Base-by-base conservation (phyloP, 768 basidiomycete genomes). In the Leccinum longicurvipes region DNA sequence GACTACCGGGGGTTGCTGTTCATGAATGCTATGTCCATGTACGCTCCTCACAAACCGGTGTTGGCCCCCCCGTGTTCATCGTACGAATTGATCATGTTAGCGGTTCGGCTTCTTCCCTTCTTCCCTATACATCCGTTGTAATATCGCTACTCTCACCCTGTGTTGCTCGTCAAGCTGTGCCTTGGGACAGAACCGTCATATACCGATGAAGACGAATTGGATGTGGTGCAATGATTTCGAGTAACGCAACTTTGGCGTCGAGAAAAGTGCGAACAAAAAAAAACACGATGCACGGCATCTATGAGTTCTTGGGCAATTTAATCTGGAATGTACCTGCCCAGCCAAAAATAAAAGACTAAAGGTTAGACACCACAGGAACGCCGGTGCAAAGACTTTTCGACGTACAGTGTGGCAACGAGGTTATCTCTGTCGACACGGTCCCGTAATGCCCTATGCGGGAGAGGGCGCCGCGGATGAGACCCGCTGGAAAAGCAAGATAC, bases 391-490 rank as follows among this genome's bases (percentile, higher is more conserved):
- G 8, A 21, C 21, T 3, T n/a, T 19, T 50, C 62, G 29, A 62
- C 81, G 31, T 71, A 93, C 94, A 96, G 78, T 95, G 93, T 21
- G 94, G 95, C 64, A 94, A 71, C 1, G 83, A 80, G 2, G 80
- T 84, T 7, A 92, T 82, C 67, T 98, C 94, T 4, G 92, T 85
- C 1, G 80, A 75, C 0, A 98, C 90, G 3, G 81, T 84, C 21
- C 82, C 85, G 39, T 86, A 81, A 57, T 86, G 82, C 11, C 93
- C 95, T 24, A 98, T 73, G 53, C 93, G 79, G 12, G 81, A 74
- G 2, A 98, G 79, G 2, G 91, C 86, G 19, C 94, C 94, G 52
- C 86, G 84, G 42, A 98, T 85, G 47, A 96, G 80, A 11, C 93
- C 94, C 39, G 85, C 82, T 1, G 93, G 83, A 71, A 94, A 84